Conservation (phyloP, 768 basidiomycete species). For the Psilocybe azurescens region DNA sequence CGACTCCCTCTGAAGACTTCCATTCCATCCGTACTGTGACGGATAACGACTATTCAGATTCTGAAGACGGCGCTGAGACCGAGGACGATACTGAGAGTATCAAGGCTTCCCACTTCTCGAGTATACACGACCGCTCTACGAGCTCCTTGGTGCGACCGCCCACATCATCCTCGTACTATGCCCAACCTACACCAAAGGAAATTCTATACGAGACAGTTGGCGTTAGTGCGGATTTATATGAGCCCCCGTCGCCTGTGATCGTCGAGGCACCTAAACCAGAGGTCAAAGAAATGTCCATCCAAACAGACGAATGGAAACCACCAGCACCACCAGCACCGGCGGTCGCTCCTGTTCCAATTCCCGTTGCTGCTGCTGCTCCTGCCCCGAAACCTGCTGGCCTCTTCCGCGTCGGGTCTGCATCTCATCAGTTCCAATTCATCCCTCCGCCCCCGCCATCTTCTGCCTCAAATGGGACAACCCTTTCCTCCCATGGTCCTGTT, state of each 20-base stretch:
- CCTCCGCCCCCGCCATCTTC: conserved; percentile 44
- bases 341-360: conserved; percentile 31
- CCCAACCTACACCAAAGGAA: conserved; percentile 27
- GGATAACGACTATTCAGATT: conserved; percentile 67
- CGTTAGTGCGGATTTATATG: conserved; percentile 42
- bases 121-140: conserved; percentile 34
- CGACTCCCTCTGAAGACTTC: conserved; percentile 77
- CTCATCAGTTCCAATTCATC: conserved; percentile 71
- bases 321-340: conserved; percentile 40
- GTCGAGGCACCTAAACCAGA: conserved; percentile 60
- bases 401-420: conserved; percentile 60
- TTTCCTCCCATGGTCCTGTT: conserved; percentile 27
- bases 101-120: conserved; percentile 58
- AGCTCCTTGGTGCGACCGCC: conserved; percentile 27
- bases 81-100: conserved; percentile 73
- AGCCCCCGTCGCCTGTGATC: conserved; percentile 41
- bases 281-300: conserved; percentile 75
- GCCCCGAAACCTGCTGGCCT: conserved; percentile 39
- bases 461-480: conserved; percentile 28
- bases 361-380: conserved; percentile 24
- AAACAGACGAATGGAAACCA: conserved; percentile 78
- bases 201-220: conserved; percentile 60
- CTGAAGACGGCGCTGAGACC: conserved; percentile 30
- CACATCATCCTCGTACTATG: conserved; percentile 39
- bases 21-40: conserved; percentile 76